Evolutionary conservation across 83 land plant genomes (phyloP), one percentile per base, ranked within the genome.

Genomic region (Larix sibirica): DNA sequence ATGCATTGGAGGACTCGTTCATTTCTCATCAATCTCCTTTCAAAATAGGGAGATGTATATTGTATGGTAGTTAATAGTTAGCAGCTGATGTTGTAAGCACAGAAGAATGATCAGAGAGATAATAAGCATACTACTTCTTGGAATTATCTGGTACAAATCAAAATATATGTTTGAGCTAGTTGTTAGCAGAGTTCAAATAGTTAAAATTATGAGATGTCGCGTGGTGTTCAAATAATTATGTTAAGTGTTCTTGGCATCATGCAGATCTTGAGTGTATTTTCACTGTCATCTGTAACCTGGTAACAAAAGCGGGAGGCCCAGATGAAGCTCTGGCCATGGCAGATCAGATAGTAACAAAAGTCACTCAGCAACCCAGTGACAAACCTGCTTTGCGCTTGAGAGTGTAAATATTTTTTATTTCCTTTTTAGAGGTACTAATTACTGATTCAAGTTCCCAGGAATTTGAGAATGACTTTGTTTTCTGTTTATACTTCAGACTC

Each of bases 251-350:
- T 54, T 54, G 58, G 13, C 58, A 54, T 54, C 65, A 77, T 83
- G 44, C 86, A 97, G 98, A 97, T 86, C 79, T 96, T 59, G 99
- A 97, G 82, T 94, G 97, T 70, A 90, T 97, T 47, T 94, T 91
- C 82, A 90, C 96, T 54, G 91, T 97, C 38, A 94, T 96, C 64
- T 95, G 94, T 80, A 92, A 91, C 86, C 92, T 96, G 80, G 99
- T 96, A 10, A 87, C 94, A 36, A 97, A 88, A 82, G 84, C 90
- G 59, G 87, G 73, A 80, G 90, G 87, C 65, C 91, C 88, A 2
- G 98, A 97, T 82, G 96, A 93, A 71, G 91, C 88, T 33, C 81
- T 91, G 76, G 99, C 95, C 80, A 92, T 97, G 91, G 96, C 98
- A 83, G 94, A 95, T 63, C 94, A 92, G 77, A 95, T 97, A 73